Conservation (phyloP, 164 flowering plant genomes). For the Cinnamomum chago region DNA sequence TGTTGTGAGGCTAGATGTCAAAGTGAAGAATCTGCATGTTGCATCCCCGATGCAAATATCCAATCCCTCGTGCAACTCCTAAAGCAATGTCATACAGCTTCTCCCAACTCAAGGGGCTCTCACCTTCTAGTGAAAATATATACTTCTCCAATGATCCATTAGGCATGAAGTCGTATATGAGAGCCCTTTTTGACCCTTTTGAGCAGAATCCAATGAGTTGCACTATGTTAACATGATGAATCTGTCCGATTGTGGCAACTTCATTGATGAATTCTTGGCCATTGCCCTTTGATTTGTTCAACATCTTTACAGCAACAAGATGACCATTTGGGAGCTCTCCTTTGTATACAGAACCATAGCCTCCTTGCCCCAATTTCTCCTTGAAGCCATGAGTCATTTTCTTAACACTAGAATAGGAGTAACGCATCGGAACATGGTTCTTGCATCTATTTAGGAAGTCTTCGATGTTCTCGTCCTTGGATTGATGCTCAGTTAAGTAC, state of each 20-base stretch:
- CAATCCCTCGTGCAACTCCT: slow-evolving; percentile 13
- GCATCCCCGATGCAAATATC: slow-evolving; percentile 15
- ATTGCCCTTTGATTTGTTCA: neutral
- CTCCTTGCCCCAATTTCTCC: slow-evolving; percentile 7
- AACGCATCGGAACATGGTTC: slow-evolving; percentile 7
- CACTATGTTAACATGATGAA: slow-evolving; percentile 9
- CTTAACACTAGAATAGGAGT: neutral
- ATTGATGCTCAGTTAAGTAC: neutral
- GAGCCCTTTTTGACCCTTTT: slow-evolving; percentile 4
- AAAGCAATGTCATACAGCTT: slow-evolving; percentile 6
- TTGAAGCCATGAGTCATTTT: neutral
- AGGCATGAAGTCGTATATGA: slow-evolving; percentile 13
- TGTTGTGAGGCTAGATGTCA: slow-evolving; percentile 17
- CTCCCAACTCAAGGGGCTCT: slow-evolving; percentile 2
- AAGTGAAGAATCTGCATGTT: slow-evolving; percentile 16
- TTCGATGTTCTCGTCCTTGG: slow-evolving; percentile 6
- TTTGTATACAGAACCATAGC: slow-evolving; percentile 2
- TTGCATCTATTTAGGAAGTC: neutral
- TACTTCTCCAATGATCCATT: slow-evolving; percentile 10
- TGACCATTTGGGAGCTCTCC: slow-evolving; percentile 6
- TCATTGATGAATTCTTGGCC: slow-evolving; percentile 11
- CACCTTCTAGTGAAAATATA: neutral
- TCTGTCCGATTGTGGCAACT: slow-evolving; percentile 6
- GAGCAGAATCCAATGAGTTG: slow-evolving; percentile 5
- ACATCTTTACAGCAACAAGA: slow-evolving; percentile 1